Percentiles rank a stretch among this genome's conserved stretches.
phyloP scores from a whole-genome alignment of 2,329 filamentous ascomycete genomes.

The Apiospora hydei region DNA sequence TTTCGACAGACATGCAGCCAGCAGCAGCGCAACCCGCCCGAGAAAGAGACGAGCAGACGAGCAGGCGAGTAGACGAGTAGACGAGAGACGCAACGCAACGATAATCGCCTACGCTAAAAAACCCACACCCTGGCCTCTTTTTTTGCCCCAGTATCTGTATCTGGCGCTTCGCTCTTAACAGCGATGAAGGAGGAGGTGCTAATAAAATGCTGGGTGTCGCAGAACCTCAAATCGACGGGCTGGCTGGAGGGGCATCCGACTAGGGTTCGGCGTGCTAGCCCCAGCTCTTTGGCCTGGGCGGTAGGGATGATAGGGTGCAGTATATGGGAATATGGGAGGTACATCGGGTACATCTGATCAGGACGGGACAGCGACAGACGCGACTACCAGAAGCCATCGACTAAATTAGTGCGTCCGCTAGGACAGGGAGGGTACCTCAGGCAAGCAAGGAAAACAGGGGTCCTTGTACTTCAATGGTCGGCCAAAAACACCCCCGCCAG shows the following conservation, averaged over 20 bases:
- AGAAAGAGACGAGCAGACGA: background rate
- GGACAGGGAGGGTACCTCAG: background rate
- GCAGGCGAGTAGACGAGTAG: no score
- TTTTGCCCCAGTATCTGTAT: conserved; percentile 15
- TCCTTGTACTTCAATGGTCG: background rate
- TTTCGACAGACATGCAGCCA: background rate
- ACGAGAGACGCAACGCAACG: background rate
- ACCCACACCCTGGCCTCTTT: background rate
- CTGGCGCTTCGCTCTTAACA: conserved; percentile 18
- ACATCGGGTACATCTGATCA: background rate
- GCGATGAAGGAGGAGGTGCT: conserved; percentile 5
- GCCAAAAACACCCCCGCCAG: background rate
- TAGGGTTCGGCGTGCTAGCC: conserved; percentile 7
- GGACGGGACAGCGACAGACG: conserved; percentile 1
- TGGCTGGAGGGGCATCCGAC: conserved; percentile 14
- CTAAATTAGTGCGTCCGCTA: background rate
- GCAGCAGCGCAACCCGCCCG: conserved; percentile 5
- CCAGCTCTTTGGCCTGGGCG: background rate
- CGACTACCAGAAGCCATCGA: background rate
- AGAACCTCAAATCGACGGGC: background rate
- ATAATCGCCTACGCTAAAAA: conserved; percentile 6
- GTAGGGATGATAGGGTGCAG: background rate
- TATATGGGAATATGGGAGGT: background rate
- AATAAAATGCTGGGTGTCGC: conserved; percentile 8
- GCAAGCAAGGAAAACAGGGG: conserved; percentile 13